Evolutionary conservation across 148 eudicot species (phyloP).

Genomic region (Rhododendron williamsianum): DNA sequence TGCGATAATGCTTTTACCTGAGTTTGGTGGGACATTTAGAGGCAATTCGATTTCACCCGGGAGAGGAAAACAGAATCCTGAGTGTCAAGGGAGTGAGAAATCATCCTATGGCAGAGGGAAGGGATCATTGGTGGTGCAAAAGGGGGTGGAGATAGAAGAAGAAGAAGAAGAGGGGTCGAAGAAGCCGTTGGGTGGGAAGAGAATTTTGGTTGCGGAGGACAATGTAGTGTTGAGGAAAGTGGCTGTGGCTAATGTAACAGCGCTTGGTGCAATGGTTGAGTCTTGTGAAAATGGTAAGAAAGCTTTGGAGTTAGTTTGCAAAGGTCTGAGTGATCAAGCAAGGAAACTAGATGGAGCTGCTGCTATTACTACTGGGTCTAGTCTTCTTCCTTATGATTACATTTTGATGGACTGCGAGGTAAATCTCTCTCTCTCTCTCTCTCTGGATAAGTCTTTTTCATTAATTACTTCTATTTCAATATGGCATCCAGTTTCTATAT

Average conservation of each 20-base stretch:
- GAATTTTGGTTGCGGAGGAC: conserved; percentile 48
- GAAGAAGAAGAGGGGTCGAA: neutral
- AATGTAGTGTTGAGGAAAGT: conserved; percentile 17
- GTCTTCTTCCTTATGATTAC: conserved; percentile 46
- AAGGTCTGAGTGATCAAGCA: conserved; percentile 20
- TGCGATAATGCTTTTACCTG: conserved; percentile 57
- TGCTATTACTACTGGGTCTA: neutral
- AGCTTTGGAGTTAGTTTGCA: conserved; percentile 40
- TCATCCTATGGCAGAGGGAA: conserved; percentile 4
- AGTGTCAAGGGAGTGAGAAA: conserved; percentile 9
- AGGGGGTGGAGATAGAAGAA: conserved; percentile 4
- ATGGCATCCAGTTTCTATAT: too few relatives aligned
- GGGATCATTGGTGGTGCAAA: neutral
- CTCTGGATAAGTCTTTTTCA: too few relatives aligned
- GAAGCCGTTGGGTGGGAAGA: conserved; percentile 40
- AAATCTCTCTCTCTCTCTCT: neutral
- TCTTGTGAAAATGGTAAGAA: conserved; percentile 40
- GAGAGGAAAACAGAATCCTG: neutral
- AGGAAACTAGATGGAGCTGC: conserved; percentile 10
- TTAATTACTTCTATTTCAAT: too few relatives aligned
- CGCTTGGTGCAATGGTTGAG: conserved; percentile 36
- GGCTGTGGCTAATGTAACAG: conserved; percentile 12
- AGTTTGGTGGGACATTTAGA: conserved; percentile 44
- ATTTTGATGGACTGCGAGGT: conserved; percentile 86
- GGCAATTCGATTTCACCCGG: neutral